These are phyloP conservation scores for Plasmodium blacklocki DNA, from an alignment of 169 alveolate genomes.

Conservation along the genomic window DNA sequence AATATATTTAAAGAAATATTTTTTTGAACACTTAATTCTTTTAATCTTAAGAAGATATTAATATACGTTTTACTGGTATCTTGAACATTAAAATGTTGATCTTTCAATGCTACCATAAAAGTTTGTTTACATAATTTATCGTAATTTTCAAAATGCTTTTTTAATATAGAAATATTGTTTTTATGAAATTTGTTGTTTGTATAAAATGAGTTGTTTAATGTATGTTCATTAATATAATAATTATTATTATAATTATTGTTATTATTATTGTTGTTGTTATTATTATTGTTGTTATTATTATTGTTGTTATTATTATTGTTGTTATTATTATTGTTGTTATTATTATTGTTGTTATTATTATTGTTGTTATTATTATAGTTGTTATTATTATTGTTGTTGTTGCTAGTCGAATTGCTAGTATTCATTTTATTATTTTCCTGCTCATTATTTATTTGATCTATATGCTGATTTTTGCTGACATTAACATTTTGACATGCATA, in stretches of 20 bases:
- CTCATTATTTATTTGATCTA: too few species aligned
- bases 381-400: neutral
- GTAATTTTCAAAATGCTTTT: conserved; percentile 7
- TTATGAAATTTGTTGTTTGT: too few species aligned
- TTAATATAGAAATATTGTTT: neutral
- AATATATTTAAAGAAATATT: neutral
- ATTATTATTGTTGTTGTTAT: neutral
- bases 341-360: neutral
- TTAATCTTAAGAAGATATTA: conserved; percentile 23
- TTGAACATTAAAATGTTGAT: conserved; percentile 31
- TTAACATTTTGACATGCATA: too few species aligned
- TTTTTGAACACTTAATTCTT: neutral
- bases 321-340: neutral
- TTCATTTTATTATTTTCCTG: too few species aligned
- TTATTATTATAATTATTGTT: neutral
- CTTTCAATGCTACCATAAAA: conserved; percentile 9
- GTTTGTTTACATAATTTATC: conserved; percentile 19
- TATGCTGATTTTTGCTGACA: too few species aligned
- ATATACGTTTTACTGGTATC: conserved; percentile 47
- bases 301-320: neutral
- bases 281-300: neutral
- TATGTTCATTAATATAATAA: neutral
- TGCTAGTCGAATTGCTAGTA: too few species aligned
- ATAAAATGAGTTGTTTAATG: neutral
- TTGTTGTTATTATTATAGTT: neutral